Evolutionary conservation across 495 filamentous ascomycete genomes (phyloP), one percentile per base, ranked within the genome.

Genomic region (Penicillium bialowiezense): DNA sequence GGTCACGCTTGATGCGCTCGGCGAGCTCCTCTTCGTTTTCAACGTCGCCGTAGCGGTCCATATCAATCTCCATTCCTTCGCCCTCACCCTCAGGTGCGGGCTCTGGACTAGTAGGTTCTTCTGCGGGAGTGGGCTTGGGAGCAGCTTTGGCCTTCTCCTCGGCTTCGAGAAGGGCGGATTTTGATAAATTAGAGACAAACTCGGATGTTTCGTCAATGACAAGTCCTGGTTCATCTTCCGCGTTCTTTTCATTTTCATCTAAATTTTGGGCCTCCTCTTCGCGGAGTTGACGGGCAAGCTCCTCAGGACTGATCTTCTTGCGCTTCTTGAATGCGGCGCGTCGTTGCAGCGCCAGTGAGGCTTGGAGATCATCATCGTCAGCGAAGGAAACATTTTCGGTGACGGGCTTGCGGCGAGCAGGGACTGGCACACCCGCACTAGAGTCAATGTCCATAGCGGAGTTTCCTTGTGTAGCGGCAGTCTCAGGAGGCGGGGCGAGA

Each of bases 131-230:
- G 2, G 20, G 10, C 2, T 8, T 7, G 17, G 24, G n/a, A 2
- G 14, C n/a, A 12, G 5, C 20, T 14, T 26, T 26, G 23, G 23
- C 8, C 23, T 26, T 26, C 23, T 31, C 24, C 10, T 74, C 61
- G 24, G 75, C 78, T 54, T 88, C 85, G n/a, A 83, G 82, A n/a
- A 78, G 70, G n/a, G 71, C 72, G 9, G 77, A 80, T 53, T 83
- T 85, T 56, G 86, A 82, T 44, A 98, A 67, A 54, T 90, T 89
- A 15, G 90, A 85, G 20, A 98, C 89, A 62, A 98, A 98, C 52
- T 96, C 91, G 3, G 90, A 87, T 12, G 92, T 96, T 62, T 97
- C 92, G 54, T 97, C 91, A 47, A 98, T 90, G 12, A 97, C 78
- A 9, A 97, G 74, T 23, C 91, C 91, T 13, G 78, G 80, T 20